Evolutionary conservation across 805 yeast species (phyloP), one percentile per base, ranked within the genome.

Genomic region (Lipomyces starkeyi): DNA sequence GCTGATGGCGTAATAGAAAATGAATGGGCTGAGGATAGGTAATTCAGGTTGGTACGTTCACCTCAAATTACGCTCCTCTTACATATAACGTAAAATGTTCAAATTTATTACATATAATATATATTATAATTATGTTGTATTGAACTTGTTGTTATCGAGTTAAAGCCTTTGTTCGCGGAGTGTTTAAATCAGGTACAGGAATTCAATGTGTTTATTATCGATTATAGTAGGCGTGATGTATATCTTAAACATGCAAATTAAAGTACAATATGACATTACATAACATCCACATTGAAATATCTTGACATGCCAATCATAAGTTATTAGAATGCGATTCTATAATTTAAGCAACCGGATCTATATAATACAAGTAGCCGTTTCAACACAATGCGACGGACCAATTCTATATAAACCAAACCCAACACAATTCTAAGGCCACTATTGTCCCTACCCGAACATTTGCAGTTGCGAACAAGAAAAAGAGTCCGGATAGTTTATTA

Each of bases 21-120:
- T 73, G 84, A 82, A 65, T 82, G 84, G 84, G 84, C 84, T 20
- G 81, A 79, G 67, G 81, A 79, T 61, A 73, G 82, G 61, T 79
- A 71, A 62, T 34, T 20, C 29, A 9, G 27, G 27, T 25, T 20
- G 7, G 2, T n/a, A 2, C 40, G 40, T 14, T 11, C 17, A 37
- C 40, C 14, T 27, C 29, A 27, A 27, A 27, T 27, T 35, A 11
- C 14, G 40, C 40, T 35, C 49, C 43, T 37, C 43, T 37, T 13
- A 37, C 43, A 37, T 37, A 13, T 9, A 3, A 11, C 43, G 17
- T 14, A 37, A 35, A 37, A 13, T 13, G 5, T 14, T 13, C 17
- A 37, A 9, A 37, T 13, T 37, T 37, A 11, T 35, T 37, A 37
- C 17, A 35, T 11, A 35, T 29, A 29, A 29, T 29, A 29, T 7